A percentile compares a stretch with the other conserved stretches of the same genome.
Evolutionary conservation across 1,284 basidiomycete genomes (phyloP).

Genomic region (Puccinia hordei): DNA sequence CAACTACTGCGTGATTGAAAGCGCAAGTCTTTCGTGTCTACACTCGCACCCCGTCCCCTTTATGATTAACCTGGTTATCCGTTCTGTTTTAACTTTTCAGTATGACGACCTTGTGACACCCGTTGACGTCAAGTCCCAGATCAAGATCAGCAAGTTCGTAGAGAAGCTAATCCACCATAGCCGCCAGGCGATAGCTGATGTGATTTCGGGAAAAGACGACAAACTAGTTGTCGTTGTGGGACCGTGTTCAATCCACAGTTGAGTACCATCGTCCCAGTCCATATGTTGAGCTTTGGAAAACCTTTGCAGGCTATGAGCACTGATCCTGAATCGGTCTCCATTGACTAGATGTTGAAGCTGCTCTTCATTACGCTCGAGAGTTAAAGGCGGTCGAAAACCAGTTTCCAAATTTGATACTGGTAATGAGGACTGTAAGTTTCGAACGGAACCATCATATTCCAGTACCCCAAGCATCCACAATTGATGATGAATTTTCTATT

Average conservation of each 20-base stretch:
- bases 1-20: background rate
- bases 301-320: too few relatives aligned
- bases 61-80: background rate
- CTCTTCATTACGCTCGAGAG: constrained; percentile 81
- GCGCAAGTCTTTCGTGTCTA: too few relatives aligned
- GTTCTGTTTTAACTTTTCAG: background rate
- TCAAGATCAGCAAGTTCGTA: constrained; percentile 22
- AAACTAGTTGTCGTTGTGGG: constrained; percentile 64
- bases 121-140: constrained; percentile 17
- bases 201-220: constrained; percentile 58
- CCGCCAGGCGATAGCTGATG: constrained; percentile 18
- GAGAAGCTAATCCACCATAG: constrained; percentile 27
- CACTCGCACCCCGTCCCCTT: too few relatives aligned
- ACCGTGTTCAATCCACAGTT: constrained; percentile 86
- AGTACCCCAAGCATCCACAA: constrained; percentile 71
- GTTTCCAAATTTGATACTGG: constrained; percentile 75
- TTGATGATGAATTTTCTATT: background rate
- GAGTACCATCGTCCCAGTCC: too few relatives aligned
- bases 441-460: constrained; percentile 53
- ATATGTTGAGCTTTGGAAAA: too few relatives aligned
- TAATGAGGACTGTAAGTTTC: constrained; percentile 92
- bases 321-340: background rate
- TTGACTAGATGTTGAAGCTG: constrained; percentile 68
- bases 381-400: constrained; percentile 69
- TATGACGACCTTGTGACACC: constrained; percentile 33